These are phyloP conservation scores for Chaetomium sp. DNA, from an alignment of 2,329 filamentous ascomycete genomes.

Conservation along the genomic window DNA sequence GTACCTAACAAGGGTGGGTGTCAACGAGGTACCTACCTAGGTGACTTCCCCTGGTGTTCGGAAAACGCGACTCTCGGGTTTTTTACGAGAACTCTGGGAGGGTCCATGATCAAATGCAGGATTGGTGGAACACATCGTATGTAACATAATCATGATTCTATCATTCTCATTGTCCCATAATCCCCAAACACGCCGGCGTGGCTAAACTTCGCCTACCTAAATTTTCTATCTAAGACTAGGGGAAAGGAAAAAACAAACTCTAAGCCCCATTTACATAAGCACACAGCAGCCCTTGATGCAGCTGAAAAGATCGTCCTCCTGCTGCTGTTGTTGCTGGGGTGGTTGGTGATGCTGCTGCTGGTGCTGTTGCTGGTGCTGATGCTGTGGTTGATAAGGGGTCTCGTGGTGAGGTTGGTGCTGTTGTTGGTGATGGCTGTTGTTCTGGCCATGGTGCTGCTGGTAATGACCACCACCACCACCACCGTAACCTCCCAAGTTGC, in stretches of 20 bases:
- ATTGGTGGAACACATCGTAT: too few species aligned
- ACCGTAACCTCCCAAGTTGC: constrained; percentile 31
- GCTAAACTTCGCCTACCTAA: too few species aligned
- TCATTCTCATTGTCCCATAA: neutral
- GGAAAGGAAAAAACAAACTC: too few species aligned
- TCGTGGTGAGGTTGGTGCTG: constrained; percentile 19
- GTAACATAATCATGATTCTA: too few species aligned
- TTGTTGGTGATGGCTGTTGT: constrained; percentile 25
- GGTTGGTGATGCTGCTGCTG: constrained; percentile 19
- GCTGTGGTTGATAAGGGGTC: neutral
- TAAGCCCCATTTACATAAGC: constrained; percentile 55
- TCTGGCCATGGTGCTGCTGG: constrained; percentile 24
- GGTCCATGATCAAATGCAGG: too few species aligned
- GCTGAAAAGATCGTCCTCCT: constrained; percentile 11
- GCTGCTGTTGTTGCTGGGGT: constrained; percentile 36
- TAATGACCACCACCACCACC: constrained; percentile 29
- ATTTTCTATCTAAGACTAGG: too few species aligned
- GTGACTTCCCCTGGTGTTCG: too few species aligned
- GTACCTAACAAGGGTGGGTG: too few species aligned
- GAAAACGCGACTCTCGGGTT: too few species aligned
- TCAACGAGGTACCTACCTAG: too few species aligned
- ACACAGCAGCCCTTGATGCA: constrained; percentile 60
- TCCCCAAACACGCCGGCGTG: neutral
- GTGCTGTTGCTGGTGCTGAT: neutral
- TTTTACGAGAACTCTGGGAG: too few species aligned